These are phyloP conservation scores for Catunica adiposa DNA, from an alignment of 2,329 filamentous ascomycete genomes.

Conservation along the genomic window DNA sequence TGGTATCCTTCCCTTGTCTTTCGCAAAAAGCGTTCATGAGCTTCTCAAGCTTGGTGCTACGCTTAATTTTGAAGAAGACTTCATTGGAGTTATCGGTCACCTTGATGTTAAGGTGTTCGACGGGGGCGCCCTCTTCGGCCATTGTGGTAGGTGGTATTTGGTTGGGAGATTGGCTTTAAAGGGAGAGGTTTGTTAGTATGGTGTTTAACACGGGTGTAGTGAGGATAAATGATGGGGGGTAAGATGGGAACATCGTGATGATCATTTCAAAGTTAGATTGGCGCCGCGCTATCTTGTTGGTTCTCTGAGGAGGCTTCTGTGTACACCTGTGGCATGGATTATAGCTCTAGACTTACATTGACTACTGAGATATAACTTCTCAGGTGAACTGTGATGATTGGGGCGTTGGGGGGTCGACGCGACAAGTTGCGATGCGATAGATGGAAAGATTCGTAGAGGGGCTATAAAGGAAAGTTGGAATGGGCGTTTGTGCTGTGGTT, in stretches of 20 bases:
- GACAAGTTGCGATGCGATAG: constrained; percentile 3
- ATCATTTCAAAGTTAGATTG: too few relatives aligned
- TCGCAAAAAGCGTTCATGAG: constrained; percentile 98
- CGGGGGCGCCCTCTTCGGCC: constrained; percentile 26
- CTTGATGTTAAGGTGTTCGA: constrained; percentile 95
- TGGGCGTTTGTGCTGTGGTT: background rate
- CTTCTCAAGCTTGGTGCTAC: constrained; percentile 88
- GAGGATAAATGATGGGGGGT: background rate
- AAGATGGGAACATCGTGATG: background rate
- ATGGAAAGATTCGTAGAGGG: background rate
- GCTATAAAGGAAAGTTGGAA: background rate
- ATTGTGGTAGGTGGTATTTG: constrained; percentile 24
- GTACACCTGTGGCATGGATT: too few relatives aligned
- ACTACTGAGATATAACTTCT: background rate
- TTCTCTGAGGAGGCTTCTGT: too few relatives aligned
- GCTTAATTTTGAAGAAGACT: constrained; percentile 99
- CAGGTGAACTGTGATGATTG: background rate
- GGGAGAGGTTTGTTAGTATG: background rate
- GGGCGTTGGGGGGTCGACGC: background rate
- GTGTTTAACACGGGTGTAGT: background rate
- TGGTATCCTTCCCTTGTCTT: constrained; percentile 72
- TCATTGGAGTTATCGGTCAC: constrained; percentile 99
- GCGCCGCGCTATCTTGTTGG: too few relatives aligned
- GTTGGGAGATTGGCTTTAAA: background rate
- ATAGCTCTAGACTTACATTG: background rate